Evolutionary conservation across 768 basidiomycete genomes (phyloP).

Genomic region (Cubamyces lactineus): DNA sequence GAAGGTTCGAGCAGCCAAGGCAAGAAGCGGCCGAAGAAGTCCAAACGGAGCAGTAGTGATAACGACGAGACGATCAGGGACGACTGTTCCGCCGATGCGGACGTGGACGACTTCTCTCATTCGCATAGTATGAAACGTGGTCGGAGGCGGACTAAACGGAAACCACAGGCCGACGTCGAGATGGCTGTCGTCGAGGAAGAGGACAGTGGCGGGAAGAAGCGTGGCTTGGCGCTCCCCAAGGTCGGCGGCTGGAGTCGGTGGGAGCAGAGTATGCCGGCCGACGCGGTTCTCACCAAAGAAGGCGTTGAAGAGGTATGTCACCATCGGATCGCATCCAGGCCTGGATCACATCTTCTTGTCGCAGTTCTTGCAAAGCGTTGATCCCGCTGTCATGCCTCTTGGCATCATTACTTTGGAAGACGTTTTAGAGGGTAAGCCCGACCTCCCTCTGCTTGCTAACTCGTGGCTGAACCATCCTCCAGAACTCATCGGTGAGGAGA

Average conservation of each 20-base stretch:
- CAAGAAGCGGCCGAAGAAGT: constrained; percentile 19
- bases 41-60: constrained; percentile 25
- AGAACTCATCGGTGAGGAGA: constrained; percentile 93
- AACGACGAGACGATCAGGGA: constrained; percentile 32
- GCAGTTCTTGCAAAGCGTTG: constrained; percentile 80
- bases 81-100: constrained; percentile 15
- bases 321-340: not conserved
- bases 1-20: constrained; percentile 5
- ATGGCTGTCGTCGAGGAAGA: constrained; percentile 34
- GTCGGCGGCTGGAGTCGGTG: constrained; percentile 41
- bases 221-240: constrained; percentile 16
- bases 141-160: constrained; percentile 27
- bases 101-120: constrained; percentile 1
- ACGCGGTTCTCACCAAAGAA: constrained; percentile 78
- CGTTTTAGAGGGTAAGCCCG: constrained; percentile 74
- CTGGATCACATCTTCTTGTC: not conserved
- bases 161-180: constrained; percentile 32
- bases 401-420: constrained; percentile 95
- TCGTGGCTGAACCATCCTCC: not conserved
- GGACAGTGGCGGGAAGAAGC: constrained; percentile 31
- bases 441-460: too few relatives aligned
- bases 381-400: constrained; percentile 80
- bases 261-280: constrained; percentile 89
- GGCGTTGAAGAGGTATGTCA: constrained; percentile 69
- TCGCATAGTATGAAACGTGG: constrained; percentile 7